Percentiles rank a stretch among this genome's conserved stretches.
These are phyloP conservation scores for Lenwebbia sp. DNA, from an alignment of 345 rosid genomes.

Conservation along the genomic window DNA sequence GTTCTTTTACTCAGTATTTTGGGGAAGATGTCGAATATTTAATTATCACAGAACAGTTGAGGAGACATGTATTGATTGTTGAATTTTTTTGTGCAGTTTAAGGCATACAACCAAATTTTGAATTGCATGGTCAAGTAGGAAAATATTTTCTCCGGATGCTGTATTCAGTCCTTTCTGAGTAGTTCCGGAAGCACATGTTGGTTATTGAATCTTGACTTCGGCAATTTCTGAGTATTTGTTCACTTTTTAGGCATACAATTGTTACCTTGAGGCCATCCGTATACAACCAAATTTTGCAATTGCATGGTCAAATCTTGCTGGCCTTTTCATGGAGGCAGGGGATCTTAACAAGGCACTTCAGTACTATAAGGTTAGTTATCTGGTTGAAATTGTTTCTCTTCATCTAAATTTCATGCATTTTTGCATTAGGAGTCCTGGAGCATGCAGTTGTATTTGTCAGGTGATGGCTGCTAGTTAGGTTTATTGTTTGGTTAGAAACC, in stretches of 20 bases:
- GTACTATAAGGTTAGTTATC: slow-evolving; percentile 64
- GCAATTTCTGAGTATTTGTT: background rate
- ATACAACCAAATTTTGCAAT: slow-evolving; percentile 97
- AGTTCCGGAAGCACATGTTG: background rate
- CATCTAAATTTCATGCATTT: background rate
- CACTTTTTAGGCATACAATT: slow-evolving; percentile 94
- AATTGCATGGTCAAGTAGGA: background rate
- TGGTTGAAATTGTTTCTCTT: background rate
- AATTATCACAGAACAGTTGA: background rate
- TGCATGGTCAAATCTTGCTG: slow-evolving; percentile 99
- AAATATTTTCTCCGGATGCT: background rate
- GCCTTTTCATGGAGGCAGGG: slow-evolving; percentile 97
- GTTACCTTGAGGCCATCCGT: slow-evolving; percentile 89
- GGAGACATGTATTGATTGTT: background rate
- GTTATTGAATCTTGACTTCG: background rate
- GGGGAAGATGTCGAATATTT: background rate
- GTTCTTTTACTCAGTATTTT: background rate
- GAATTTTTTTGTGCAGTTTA: background rate
- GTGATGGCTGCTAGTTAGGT: background rate
- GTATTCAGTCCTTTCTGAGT: background rate
- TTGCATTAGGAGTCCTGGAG: background rate
- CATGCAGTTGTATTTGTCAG: background rate
- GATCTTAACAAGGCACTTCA: slow-evolving; percentile 89
- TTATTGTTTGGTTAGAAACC: background rate
- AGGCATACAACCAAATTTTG: background rate